Percentiles rank a stretch among this genome's conserved stretches.
Evolutionary conservation across 75 land plant genomes (phyloP).

Genomic region (Picea glauca): DNA sequence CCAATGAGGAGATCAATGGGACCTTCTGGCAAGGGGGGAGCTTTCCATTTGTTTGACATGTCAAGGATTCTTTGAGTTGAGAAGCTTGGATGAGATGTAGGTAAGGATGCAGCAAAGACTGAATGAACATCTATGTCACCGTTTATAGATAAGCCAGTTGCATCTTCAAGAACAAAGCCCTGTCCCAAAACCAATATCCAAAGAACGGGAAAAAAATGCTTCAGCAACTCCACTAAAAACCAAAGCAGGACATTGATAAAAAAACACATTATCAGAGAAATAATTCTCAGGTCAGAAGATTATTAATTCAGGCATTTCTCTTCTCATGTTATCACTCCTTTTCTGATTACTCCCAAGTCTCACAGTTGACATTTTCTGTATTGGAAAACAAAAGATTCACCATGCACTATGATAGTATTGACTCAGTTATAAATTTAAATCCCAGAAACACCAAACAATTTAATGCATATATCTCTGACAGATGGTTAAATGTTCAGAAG

Average conservation of each 20-base stretch:
- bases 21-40: constrained; percentile 28
- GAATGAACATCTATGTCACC: constrained; percentile 57
- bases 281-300: not conserved
- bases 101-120: constrained; percentile 53
- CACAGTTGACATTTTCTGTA: not conserved
- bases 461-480: not conserved
- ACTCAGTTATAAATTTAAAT: not conserved
- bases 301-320: not conserved
- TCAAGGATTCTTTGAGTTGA: constrained; percentile 41
- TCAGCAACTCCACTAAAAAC: not conserved
- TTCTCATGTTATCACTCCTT: not conserved
- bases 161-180: constrained; percentile 75
- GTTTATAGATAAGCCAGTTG: constrained; percentile 57
- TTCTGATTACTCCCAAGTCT: not conserved
- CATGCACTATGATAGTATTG: not conserved
- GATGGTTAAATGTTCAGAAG: not conserved
- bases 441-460: no score
- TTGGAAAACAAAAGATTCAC: not conserved
- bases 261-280: not conserved
- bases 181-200: constrained; percentile 17
- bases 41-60: constrained; percentile 43
- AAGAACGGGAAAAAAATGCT: not conserved
- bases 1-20: constrained; percentile 56
- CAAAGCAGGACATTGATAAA: not conserved
- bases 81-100: constrained; percentile 42